These are phyloP conservation scores for Gymnopilus junonius DNA, from an alignment of 768 basidiomycete species.

Conservation along the genomic window DNA sequence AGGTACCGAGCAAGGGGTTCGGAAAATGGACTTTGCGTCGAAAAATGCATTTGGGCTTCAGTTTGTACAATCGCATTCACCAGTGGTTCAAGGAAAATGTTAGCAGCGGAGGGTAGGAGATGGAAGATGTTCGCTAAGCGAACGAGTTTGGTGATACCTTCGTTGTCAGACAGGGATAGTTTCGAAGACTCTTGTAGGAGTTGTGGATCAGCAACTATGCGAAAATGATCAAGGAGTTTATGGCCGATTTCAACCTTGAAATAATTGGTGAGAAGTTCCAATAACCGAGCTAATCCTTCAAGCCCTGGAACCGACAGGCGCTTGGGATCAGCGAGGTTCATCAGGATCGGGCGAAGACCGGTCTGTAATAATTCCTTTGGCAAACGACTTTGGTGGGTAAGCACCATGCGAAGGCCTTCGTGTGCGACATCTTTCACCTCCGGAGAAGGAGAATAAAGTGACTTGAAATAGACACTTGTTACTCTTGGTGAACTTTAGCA, in stretches of 20 bases:
- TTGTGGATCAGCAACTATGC: constrained; percentile 87
- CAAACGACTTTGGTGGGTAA: constrained; percentile 87
- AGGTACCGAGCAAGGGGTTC: constrained; percentile 90
- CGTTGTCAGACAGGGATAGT: constrained; percentile 83
- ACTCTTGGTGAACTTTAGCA: constrained; percentile 56
- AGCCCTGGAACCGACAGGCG: constrained; percentile 89
- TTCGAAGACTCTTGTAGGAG: constrained; percentile 81
- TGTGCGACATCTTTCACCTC: constrained; percentile 97
- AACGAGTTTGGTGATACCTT: constrained; percentile 91
- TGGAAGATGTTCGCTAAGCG: constrained; percentile 98
- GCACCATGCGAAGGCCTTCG: constrained; percentile 87
- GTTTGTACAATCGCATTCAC: constrained; percentile 89
- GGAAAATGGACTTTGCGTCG: constrained; percentile 89
- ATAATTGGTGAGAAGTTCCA: constrained; percentile 96
- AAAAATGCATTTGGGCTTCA: constrained; percentile 90
- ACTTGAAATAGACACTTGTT: constrained; percentile 97
- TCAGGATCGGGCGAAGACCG: constrained; percentile 93
- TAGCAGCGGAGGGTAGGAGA: constrained; percentile 90
- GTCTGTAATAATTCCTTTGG: constrained; percentile 96
- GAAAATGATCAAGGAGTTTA: constrained; percentile 96
- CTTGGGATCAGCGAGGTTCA: constrained; percentile 97
- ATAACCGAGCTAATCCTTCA: constrained; percentile 90
- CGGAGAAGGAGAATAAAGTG: constrained; percentile 87
- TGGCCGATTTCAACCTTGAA: constrained; percentile 99
- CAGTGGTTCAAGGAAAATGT: constrained; percentile 88